A percentile compares a stretch with the other conserved stretches of the same genome.
Evolutionary conservation across 208 protist species (phyloP).

Genomic region (Leishmania guyanensis): DNA sequence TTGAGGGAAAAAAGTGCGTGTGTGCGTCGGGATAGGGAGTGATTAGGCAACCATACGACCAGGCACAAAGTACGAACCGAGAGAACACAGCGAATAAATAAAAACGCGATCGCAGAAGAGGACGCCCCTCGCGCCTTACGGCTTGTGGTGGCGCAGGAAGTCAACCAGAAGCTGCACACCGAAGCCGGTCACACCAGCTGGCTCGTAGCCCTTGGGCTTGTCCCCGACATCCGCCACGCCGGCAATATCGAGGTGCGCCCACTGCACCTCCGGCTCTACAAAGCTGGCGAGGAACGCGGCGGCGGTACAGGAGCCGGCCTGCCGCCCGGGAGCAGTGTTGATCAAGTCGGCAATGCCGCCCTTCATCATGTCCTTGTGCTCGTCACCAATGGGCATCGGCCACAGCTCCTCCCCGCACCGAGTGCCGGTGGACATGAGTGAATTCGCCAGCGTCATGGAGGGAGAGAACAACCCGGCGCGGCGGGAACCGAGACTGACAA

Average conservation of each 20-base stretch:
- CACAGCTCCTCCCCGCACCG: conserved; percentile 78
- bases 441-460: conserved; percentile 35
- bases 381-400: conserved; percentile 86
- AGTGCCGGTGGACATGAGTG: conserved; percentile 57
- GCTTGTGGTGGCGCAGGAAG: conserved; percentile 50
- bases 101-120: background rate
- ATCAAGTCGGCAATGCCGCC: conserved; percentile 73
- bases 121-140: background rate
- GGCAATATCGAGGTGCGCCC: conserved; percentile 88
- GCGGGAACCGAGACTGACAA: conserved; percentile 73
- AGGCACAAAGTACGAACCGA: background rate
- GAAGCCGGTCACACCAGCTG: conserved; percentile 77
- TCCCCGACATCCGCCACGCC: conserved; percentile 66
- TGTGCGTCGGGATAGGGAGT: background rate
- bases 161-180: conserved; percentile 86
- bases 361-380: conserved; percentile 74
- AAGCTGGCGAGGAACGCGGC: conserved; percentile 86
- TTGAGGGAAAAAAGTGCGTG: background rate
- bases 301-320: conserved; percentile 82
- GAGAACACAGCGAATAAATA: background rate
- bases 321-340: conserved; percentile 49
- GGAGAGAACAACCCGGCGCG: conserved; percentile 81
- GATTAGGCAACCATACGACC: background rate
- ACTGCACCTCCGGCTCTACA: conserved; percentile 54
- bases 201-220: conserved; percentile 65